Evolutionary conservation across 2,329 filamentous ascomycete species (phyloP), one percentile per base, ranked within the genome.

Genomic region (Neobulgaria alba): DNA sequence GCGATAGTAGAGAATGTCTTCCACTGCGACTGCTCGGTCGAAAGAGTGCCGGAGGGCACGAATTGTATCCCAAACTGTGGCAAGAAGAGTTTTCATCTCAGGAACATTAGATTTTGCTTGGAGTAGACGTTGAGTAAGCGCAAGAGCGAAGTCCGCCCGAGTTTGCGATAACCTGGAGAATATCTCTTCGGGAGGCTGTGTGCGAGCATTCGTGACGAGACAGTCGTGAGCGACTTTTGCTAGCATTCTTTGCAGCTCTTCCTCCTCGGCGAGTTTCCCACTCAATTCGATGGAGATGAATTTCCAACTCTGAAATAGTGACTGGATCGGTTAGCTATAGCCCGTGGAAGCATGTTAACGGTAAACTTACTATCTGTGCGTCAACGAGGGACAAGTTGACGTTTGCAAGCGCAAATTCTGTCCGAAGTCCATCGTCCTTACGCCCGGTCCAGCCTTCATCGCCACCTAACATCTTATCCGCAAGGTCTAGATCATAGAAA

Each of bases 331-430:
- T 67, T 54, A 65, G 51, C 18, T 26, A 7, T 26, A 7, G 12
- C 23, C 21, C 7, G 17, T 33, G 29, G 20, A 21, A 31, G 12
- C 31, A 19, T 5, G 19, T 36, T 4, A n/a, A n/a, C n/a, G n/a
- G n/a, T 23, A 29, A 26, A 67, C 80, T 64, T 69, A 85, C 80
- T 50, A 92, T 81, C 66, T 98, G 88, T 17, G 90, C 85, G 60
- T 96, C 88, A 23, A 98, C 87, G 23, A 95, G 69, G 17, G 89
- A 94, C 38, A 98, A 62, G 61, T 98, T 96, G 47, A 83, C 68
- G 61, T 98, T 98, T 31, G 90, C 92, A 46, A 79, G 79, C 55
- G 81, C 76, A 63, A 98, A 82, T 59, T 98, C 92, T 36, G 76
- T 74, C 47, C 75, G 73, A 63, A 94, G 94, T 0, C 89, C 89